phyloP scores from a whole-genome alignment of 2,329 filamentous ascomycete genomes.

The Fusarium citri region DNA sequence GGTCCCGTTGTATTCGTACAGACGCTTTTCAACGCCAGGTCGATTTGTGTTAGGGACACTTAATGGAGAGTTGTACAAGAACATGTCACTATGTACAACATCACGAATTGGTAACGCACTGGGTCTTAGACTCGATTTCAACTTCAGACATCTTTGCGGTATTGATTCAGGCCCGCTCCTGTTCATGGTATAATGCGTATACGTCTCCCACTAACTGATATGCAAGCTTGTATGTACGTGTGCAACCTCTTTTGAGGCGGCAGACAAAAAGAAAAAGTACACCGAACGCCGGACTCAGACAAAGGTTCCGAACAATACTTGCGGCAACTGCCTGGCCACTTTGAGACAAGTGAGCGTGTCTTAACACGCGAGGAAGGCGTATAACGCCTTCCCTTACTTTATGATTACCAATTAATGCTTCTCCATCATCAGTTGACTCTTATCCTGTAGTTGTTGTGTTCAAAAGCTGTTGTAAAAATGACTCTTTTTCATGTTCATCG shows the following conservation, averaged over 20 bases:
- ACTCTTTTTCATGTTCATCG: constrained; percentile 43
- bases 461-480: constrained; percentile 6
- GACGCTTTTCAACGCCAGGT: constrained; percentile 15
- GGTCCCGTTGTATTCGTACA: constrained; percentile 17
- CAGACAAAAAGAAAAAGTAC: constrained; percentile 22
- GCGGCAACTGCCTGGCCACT: constrained; percentile 23
- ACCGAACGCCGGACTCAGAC: constrained; percentile 38
- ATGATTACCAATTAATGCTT: constrained; percentile 33
- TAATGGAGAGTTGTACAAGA: neutral
- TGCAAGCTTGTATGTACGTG: constrained; percentile 23
- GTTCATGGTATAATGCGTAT: constrained; percentile 35
- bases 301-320: constrained; percentile 23
- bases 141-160: constrained; percentile 8
- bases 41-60: neutral
- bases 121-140: neutral
- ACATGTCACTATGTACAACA: neutral
- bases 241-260: constrained; percentile 16
- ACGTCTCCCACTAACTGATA: constrained; percentile 17
- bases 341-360: constrained; percentile 20
- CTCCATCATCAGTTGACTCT: constrained; percentile 12
- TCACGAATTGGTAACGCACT: neutral
- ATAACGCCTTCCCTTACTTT: neutral
- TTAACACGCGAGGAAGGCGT: constrained; percentile 7
- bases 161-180: constrained; percentile 35
- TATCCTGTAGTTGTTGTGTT: constrained; percentile 31